Conservation (phyloP, 768 basidiomycete genomes). For the Rhodotorula graminis region DNA sequence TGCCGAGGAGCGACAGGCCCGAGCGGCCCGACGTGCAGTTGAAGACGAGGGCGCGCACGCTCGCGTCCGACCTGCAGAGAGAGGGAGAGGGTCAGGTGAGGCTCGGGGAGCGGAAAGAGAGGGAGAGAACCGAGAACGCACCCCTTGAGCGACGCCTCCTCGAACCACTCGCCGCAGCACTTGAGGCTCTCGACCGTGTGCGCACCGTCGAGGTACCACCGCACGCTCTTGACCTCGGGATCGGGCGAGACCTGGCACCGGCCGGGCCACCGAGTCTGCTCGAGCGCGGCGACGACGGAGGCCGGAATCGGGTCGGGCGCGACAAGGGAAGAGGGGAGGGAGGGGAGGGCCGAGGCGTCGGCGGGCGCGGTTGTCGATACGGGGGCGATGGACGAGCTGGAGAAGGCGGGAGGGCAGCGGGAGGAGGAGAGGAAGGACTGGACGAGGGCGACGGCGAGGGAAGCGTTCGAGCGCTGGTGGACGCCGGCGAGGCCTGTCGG, state of each 20-base stretch:
- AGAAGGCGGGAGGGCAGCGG: slow-evolving; percentile 41
- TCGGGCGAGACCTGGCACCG: slow-evolving; percentile 81
- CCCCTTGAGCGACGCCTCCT: slow-evolving; percentile 40
- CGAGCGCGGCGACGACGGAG: slow-evolving; percentile 60
- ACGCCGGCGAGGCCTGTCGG: slow-evolving; percentile 68
- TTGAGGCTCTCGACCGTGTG: slow-evolving; percentile 87
- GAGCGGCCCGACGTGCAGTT: slow-evolving; percentile 92
- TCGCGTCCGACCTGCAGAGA: neutral
- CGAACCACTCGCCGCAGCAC: slow-evolving; percentile 86
- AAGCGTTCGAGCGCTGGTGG: slow-evolving; percentile 85
- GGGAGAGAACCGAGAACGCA: slow-evolving; percentile 28
- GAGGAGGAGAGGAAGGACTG: slow-evolving; percentile 57
- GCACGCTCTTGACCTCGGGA: slow-evolving; percentile 53
- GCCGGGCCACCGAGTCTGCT: slow-evolving; percentile 80
- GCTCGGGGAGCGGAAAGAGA: no score
- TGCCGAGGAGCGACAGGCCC: slow-evolving; percentile 63
- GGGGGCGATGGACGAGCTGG: slow-evolving; percentile 2
- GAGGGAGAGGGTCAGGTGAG: neutral
- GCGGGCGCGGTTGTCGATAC: neutral
- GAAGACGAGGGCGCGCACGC: slow-evolving; percentile 64
- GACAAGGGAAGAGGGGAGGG: slow-evolving; percentile 26
- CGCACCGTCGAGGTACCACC: slow-evolving; percentile 93
- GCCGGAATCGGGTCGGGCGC: slow-evolving; percentile 51
- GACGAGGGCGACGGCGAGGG: slow-evolving; percentile 70
- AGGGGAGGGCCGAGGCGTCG: neutral